Conservation (phyloP, 768 basidiomycete genomes). For the Suillus sp. region DNA sequence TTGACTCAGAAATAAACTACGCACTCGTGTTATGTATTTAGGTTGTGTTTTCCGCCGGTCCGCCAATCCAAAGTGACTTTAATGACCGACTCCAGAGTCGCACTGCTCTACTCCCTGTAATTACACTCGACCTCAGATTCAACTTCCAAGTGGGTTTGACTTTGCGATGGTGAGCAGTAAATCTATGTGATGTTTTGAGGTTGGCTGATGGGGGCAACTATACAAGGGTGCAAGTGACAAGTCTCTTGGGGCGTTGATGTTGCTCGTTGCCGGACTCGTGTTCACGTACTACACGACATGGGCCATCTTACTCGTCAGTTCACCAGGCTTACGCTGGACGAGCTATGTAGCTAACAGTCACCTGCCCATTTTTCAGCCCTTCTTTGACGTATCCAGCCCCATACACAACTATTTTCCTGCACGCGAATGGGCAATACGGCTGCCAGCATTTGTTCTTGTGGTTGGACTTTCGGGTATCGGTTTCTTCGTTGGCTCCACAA, state of each 20-base stretch:
- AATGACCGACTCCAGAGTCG: slow-evolving; percentile 13
- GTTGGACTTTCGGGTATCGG: slow-evolving; percentile 82
- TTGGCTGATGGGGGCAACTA: slow-evolving; percentile 3
- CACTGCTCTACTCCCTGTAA: slow-evolving; percentile 4
- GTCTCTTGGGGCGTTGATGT: slow-evolving; percentile 75
- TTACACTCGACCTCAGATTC: slow-evolving; percentile 1
- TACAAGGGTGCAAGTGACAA: slow-evolving; percentile 79
- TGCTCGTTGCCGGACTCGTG: slow-evolving; percentile 71
- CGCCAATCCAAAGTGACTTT: slow-evolving; percentile 17
- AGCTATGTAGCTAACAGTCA: background rate
- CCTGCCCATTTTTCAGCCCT: slow-evolving; percentile 54
- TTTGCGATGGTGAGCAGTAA: slow-evolving; percentile 27
- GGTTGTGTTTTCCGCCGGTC: background rate
- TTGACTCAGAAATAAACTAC: slow-evolving; percentile 5
- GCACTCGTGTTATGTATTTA: slow-evolving; percentile 7
- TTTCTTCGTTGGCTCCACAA: slow-evolving; percentile 74
- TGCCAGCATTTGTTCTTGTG: slow-evolving; percentile 83
- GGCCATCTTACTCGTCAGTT: slow-evolving; percentile 82
- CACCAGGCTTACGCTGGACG: background rate
- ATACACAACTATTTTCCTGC: slow-evolving; percentile 82
- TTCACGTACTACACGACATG: slow-evolving; percentile 93
- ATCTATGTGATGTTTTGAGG: slow-evolving; percentile 10
- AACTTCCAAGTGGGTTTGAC: slow-evolving; percentile 2
- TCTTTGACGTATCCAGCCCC: slow-evolving; percentile 74
- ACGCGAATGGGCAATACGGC: slow-evolving; percentile 88